phyloP scores from a whole-genome alignment of 208 protist species.

The Spongospora subterranea region DNA sequence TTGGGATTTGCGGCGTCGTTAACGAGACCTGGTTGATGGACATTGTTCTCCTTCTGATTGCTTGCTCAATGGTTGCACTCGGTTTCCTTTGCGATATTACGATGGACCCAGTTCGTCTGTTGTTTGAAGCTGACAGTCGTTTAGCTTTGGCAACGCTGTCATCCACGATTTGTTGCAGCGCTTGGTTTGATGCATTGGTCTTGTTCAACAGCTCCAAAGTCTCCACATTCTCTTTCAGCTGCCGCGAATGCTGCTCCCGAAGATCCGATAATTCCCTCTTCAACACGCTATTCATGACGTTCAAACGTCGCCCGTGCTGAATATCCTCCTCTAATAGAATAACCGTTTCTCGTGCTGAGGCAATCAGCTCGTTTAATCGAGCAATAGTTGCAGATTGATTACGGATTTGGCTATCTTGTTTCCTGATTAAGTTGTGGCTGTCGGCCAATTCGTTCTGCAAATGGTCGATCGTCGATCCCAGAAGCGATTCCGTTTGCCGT shows the following conservation, averaged over 20 bases:
- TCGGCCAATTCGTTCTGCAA: constrained; percentile 1
- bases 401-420: background rate
- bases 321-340: background rate
- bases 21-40: background rate
- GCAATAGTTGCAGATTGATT: background rate
- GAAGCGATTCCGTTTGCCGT: background rate
- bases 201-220: constrained; percentile 15
- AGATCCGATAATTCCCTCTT: background rate
- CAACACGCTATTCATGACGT: constrained; percentile 36
- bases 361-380: background rate
- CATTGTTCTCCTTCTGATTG: too few species aligned
- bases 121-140: too few species aligned
- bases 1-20: background rate
- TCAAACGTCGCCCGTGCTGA: background rate
- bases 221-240: background rate
- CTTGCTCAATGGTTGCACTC: too few species aligned
- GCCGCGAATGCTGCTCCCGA: background rate
- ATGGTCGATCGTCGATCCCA: background rate
- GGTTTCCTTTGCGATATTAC: too few species aligned
- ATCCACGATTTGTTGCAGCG: background rate
- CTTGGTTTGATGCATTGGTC: background rate
- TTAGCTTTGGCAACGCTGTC: too few species aligned
- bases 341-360: background rate
- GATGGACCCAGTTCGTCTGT: too few species aligned
- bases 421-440: background rate